Conservation (phyloP, 1,284 basidiomycete species). For the Ganoderma sinense region DNA sequence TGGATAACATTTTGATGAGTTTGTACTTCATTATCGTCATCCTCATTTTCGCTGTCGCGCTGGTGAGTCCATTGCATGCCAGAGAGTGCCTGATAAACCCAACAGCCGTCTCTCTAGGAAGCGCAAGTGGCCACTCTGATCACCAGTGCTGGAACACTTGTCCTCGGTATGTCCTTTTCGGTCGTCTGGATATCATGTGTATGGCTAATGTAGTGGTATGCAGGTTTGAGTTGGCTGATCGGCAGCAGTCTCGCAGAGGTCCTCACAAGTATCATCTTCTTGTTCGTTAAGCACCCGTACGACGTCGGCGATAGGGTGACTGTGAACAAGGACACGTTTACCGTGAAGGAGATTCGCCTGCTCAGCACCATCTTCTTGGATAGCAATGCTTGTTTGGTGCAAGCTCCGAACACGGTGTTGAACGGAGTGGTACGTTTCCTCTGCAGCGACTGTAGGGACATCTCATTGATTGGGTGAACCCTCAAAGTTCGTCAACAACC, state of each 20-base stretch:
- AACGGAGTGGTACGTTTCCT: slow-evolving; percentile 63
- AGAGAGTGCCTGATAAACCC: background rate
- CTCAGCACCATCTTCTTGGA: slow-evolving; percentile 83
- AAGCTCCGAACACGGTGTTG: slow-evolving; percentile 75
- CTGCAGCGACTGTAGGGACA: slow-evolving; percentile 4
- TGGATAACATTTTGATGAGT: slow-evolving; percentile 79
- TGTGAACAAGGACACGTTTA: slow-evolving; percentile 65
- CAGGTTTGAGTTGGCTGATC: slow-evolving; percentile 90
- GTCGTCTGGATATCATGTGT: too few relatives aligned
- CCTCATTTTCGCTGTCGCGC: slow-evolving; percentile 78
- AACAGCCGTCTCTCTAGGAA: slow-evolving; percentile 50
- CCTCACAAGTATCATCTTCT: slow-evolving; percentile 82
- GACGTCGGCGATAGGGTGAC: slow-evolving; percentile 88
- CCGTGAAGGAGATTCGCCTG: slow-evolving; percentile 88
- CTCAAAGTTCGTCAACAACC: slow-evolving; percentile 73
- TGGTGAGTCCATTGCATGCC: slow-evolving; percentile 49
- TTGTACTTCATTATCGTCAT: slow-evolving; percentile 72
- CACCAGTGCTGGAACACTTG: slow-evolving; percentile 82
- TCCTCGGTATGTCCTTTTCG: slow-evolving; percentile 63
- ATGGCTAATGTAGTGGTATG: background rate
- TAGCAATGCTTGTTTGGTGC: slow-evolving; percentile 62
- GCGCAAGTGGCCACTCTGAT: slow-evolving; percentile 77
- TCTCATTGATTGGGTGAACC: background rate
- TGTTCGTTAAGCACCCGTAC: slow-evolving; percentile 89
- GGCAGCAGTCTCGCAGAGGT: slow-evolving; percentile 76